Evolutionary conservation across 805 yeast species (phyloP).

Genomic region (Torulaspora gathmanii): DNA sequence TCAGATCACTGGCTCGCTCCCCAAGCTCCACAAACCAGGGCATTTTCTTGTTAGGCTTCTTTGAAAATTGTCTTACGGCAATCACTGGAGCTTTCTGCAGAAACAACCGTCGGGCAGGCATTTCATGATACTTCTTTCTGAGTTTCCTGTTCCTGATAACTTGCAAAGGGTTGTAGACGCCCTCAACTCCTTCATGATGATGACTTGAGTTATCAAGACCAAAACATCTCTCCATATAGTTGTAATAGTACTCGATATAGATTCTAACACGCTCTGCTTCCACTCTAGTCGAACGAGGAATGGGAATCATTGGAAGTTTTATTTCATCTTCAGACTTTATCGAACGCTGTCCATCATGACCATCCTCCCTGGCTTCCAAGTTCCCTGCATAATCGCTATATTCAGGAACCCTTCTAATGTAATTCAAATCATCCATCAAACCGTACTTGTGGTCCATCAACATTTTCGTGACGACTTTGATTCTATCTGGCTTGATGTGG

Average conservation of each 20-base stretch:
- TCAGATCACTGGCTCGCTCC: conserved; percentile 52
- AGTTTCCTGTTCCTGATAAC: conserved; percentile 67
- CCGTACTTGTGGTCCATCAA: conserved; percentile 28
- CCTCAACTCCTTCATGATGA: conserved; percentile 51
- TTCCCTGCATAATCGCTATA: not conserved
- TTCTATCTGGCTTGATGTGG: conserved; percentile 11
- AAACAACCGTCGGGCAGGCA: conserved; percentile 39
- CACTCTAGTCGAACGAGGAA: conserved; percentile 24
- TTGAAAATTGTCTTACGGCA: conserved; percentile 51
- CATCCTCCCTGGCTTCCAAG: not conserved
- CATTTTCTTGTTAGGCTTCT: conserved; percentile 43
- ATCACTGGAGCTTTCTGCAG: conserved; percentile 55
- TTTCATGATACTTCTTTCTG: conserved; percentile 44
- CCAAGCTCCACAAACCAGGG: conserved; percentile 62
- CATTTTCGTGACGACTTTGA: conserved; percentile 26
- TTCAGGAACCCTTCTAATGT: conserved; percentile 17
- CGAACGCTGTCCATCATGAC: not conserved
- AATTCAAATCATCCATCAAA: conserved; percentile 34
- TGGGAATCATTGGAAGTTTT: conserved; percentile 1
- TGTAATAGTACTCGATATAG: conserved; percentile 47
- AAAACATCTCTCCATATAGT: conserved; percentile 42
- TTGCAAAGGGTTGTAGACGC: conserved; percentile 76
- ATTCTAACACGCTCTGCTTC: conserved; percentile 33
- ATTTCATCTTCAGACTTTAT: not conserved
- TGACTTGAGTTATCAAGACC: conserved; percentile 22